These are phyloP conservation scores for Fusarium sp. DNA, from an alignment of 2,329 filamentous ascomycete species.

Conservation along the genomic window DNA sequence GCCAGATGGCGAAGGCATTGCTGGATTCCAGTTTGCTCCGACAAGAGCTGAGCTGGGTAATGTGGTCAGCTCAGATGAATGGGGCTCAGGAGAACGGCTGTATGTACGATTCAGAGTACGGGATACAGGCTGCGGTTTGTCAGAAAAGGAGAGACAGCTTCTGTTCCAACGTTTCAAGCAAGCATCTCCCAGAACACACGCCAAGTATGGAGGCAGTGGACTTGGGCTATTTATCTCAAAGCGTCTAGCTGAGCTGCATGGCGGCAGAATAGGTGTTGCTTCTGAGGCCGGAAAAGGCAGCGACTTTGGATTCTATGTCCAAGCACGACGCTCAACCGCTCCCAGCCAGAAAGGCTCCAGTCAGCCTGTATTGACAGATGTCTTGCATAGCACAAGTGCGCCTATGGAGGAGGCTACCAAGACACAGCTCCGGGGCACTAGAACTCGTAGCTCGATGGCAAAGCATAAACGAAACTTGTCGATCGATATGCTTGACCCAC, in stretches of 20 bases:
- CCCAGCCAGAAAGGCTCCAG: conserved; percentile 27
- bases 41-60: conserved; percentile 12
- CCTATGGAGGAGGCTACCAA: neutral
- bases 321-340: conserved; percentile 58
- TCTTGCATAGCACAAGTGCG: neutral
- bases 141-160: conserved; percentile 69
- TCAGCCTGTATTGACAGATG: conserved; percentile 3
- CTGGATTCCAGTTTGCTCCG: conserved; percentile 27
- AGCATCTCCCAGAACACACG: conserved; percentile 60
- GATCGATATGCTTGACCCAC: neutral
- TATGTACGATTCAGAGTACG: conserved; percentile 65
- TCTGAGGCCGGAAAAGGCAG: conserved; percentile 68
- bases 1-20: neutral
- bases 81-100: conserved; percentile 49
- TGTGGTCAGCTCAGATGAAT: conserved; percentile 42
- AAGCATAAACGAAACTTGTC: neutral
- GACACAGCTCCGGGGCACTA: neutral
- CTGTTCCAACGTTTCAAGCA: conserved; percentile 76
- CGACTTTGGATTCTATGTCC: conserved; percentile 72
- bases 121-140: conserved; percentile 74
- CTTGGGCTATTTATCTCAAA: conserved; percentile 73
- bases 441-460: neutral
- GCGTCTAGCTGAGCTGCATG: conserved; percentile 71
- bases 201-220: conserved; percentile 72
- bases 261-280: conserved; percentile 72